Conservation (phyloP, 345 rosid species). For the Syzygium aqueum region DNA sequence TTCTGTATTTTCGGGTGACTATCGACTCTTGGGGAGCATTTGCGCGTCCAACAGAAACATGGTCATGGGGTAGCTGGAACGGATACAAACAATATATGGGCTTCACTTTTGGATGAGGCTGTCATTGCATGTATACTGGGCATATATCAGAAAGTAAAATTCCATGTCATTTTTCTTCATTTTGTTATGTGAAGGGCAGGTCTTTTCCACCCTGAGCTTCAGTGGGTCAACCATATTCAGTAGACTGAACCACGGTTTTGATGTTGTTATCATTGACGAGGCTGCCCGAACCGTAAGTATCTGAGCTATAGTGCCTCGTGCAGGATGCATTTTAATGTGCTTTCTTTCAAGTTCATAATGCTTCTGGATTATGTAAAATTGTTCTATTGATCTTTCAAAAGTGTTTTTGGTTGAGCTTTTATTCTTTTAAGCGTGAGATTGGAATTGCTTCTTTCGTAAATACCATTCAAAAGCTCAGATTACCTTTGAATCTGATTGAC, state of each 20-base stretch:
- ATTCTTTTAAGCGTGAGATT: not conserved
- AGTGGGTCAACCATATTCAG: slow-evolving; percentile 76
- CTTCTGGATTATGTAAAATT: not conserved
- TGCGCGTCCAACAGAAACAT: slow-evolving; percentile 77
- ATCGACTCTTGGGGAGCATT: not conserved
- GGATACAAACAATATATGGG: slow-evolving; percentile 65
- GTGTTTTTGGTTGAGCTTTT: not conserved
- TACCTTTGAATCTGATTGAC: not conserved
- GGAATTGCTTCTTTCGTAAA: not conserved
- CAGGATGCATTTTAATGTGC: not conserved
- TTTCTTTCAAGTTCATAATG: not conserved
- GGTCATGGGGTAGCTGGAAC: slow-evolving; percentile 58
- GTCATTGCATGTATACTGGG: slow-evolving; percentile 51
- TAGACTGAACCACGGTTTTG: slow-evolving; percentile 63
- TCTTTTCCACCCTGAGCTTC: slow-evolving; percentile 91
- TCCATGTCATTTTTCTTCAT: not conserved
- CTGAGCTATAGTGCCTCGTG: not conserved
- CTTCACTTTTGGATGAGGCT: slow-evolving; percentile 78
- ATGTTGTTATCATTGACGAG: slow-evolving; percentile 95
- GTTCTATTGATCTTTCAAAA: not conserved
- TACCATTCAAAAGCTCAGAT: not conserved
- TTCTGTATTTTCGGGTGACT: not conserved
- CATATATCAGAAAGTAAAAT: slow-evolving; percentile 5
- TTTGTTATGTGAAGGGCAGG: slow-evolving; percentile 37
- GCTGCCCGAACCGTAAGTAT: slow-evolving; percentile 97